These are phyloP conservation scores for Lepidium didymum DNA, from an alignment of 345 rosid species.

Conservation along the genomic window DNA sequence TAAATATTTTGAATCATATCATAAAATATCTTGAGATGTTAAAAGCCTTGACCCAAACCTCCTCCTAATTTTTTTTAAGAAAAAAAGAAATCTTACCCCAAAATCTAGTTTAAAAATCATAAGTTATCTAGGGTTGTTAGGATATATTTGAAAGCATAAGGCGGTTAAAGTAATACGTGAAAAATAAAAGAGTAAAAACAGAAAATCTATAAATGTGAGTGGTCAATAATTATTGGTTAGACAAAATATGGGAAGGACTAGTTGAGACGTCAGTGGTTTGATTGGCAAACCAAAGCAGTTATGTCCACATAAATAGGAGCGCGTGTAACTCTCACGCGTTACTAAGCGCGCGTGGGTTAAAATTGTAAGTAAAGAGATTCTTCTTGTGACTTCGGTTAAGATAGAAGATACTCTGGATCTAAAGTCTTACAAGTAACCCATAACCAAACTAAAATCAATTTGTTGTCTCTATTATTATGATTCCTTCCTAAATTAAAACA, in stretches of 20 bases:
- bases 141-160: not conserved
- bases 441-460: not conserved
- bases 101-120: no score
- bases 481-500: slow-evolving; percentile 4
- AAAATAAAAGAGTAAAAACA: not conserved
- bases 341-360: slow-evolving; percentile 1
- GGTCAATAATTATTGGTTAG: slow-evolving; percentile 17
- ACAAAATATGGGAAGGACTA: slow-evolving; percentile 3
- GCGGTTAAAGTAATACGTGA: not conserved
- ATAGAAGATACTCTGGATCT: not conserved
- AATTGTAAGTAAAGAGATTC: not conserved
- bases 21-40: no score
- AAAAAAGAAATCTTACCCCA: no score
- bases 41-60: no score
- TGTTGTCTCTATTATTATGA: slow-evolving; percentile 4
- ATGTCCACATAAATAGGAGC: slow-evolving; percentile 23
- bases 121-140: not conserved
- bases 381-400: not conserved
- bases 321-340: not conserved
- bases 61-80: no score
- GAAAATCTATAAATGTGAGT: not conserved
- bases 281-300: not conserved
- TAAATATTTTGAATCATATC: no score
- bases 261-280: slow-evolving; percentile 19
- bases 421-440: slow-evolving; percentile 18